phyloP scores from a whole-genome alignment of 1,284 basidiomycete species.

The Prillingera fragicola region DNA sequence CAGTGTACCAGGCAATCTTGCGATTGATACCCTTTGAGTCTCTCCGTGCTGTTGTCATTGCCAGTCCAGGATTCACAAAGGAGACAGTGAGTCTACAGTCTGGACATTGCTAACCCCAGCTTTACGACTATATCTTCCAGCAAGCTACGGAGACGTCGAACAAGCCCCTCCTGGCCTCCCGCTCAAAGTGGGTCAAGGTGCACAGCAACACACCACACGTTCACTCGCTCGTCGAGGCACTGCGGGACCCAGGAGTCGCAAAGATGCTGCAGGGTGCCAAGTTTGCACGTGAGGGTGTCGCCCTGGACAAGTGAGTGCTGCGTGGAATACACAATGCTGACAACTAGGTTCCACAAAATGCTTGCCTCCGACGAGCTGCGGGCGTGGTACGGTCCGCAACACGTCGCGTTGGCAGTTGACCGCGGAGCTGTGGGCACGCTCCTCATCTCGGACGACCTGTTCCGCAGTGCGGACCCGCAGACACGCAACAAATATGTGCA shows the following conservation, averaged over 20 bases:
- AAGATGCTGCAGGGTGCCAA: slow-evolving; percentile 82
- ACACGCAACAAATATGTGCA: slow-evolving; percentile 77
- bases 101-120: slow-evolving; percentile 17
- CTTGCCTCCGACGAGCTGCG: slow-evolving; percentile 87
- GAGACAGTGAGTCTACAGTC: slow-evolving; percentile 61
- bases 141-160: slow-evolving; percentile 78
- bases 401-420: slow-evolving; percentile 84
- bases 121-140: slow-evolving; percentile 71
- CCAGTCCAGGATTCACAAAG: slow-evolving; percentile 91
- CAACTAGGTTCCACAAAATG: slow-evolving; percentile 90
- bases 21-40: slow-evolving; percentile 80
- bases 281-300: slow-evolving; percentile 88
- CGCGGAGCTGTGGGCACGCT: slow-evolving; percentile 91
- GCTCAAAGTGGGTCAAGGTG: slow-evolving; percentile 82
- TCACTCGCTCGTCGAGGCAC: slow-evolving; percentile 87
- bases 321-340: slow-evolving; percentile 1
- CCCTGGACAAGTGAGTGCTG: slow-evolving; percentile 69
- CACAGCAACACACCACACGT: slow-evolving; percentile 92
- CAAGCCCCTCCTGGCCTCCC: slow-evolving; percentile 68
- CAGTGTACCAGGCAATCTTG: slow-evolving; percentile 79
- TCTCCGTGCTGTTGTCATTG: slow-evolving; percentile 87
- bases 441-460: slow-evolving; percentile 90
- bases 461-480: slow-evolving; percentile 72
- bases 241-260: slow-evolving; percentile 83
- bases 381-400: slow-evolving; percentile 97